Conservation (phyloP, 345 rosid genomes). For the Sapria himalayana region DNA sequence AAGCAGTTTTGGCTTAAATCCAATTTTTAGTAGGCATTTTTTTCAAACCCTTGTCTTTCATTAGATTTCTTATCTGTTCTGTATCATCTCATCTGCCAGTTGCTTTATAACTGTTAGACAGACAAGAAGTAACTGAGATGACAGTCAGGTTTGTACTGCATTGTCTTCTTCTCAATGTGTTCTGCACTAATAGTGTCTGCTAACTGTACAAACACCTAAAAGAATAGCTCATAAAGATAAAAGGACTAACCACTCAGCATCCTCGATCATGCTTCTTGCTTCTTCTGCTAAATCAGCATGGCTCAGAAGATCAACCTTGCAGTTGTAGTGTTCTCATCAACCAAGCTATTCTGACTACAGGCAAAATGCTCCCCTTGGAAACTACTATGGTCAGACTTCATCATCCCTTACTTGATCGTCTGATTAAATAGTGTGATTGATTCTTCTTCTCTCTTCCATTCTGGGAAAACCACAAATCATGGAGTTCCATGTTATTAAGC, state of each 20-base stretch:
- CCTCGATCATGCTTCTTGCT: slow-evolving; percentile 50
- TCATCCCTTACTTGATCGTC: slow-evolving; percentile 31
- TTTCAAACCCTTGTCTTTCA: slow-evolving; percentile 37
- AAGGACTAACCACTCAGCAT: slow-evolving; percentile 32
- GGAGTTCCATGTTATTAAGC: slow-evolving; percentile 70
- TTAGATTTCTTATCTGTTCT: slow-evolving; percentile 34
- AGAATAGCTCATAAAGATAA: slow-evolving; percentile 73
- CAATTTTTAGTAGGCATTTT: slow-evolving; percentile 59
- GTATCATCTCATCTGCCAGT: slow-evolving; percentile 74
- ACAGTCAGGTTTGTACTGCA: slow-evolving; percentile 38
- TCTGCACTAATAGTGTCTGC: slow-evolving; percentile 35
- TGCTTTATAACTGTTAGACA: slow-evolving; percentile 46
- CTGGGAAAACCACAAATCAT: slow-evolving; percentile 75
- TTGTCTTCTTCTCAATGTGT: slow-evolving; percentile 56
- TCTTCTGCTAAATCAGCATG: slow-evolving; percentile 72
- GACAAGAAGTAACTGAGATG: slow-evolving; percentile 69
- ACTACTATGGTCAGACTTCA: slow-evolving; percentile 59
- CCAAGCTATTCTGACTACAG: slow-evolving; percentile 68
- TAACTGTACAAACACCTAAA: slow-evolving; percentile 61
- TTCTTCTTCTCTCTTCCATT: slow-evolving; percentile 62
- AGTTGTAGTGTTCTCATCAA: slow-evolving; percentile 60
- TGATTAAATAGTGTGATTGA: slow-evolving; percentile 36
- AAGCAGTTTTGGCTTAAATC: too few species aligned
- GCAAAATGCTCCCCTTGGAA: slow-evolving; percentile 70
- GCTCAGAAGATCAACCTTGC: slow-evolving; percentile 82